Evolutionary conservation across 2,329 filamentous ascomycete genomes (phyloP), one percentile per base, ranked within the genome.

Genomic region (Diaporthe nobilis): DNA sequence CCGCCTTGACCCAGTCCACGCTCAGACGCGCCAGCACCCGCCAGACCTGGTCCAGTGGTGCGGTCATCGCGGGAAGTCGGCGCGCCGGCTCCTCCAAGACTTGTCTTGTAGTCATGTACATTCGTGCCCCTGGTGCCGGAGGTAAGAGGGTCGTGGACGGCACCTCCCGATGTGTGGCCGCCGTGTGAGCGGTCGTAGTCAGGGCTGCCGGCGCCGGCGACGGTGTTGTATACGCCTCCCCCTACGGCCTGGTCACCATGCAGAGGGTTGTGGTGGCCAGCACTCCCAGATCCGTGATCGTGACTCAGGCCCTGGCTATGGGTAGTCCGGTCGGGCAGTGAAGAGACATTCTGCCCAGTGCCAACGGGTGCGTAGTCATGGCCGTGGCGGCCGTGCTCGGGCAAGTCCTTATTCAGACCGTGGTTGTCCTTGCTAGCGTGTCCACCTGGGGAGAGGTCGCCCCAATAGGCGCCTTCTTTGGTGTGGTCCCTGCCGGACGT

Each of bases 21-120:
- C 53, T 55, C 53, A 34, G 53, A 57, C 20, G 53, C 53, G 42
- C 74, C 71, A 5, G 63, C 70, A 5, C 51, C 70, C 1, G 44
- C 55, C 31, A 74, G n/a, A 34, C 71, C 76, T 25, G 37, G 39
- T 6, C 72, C 51, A 28, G 73, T 76, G 39, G 72, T 75, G 44
- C 67, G 78, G 13, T 72, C 77, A n/a, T 60, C 61, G 25, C 77
- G 72, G 39, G 68, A 75, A 17, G 75, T 78, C 15, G 77, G 75
- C 31, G 68, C 73, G 8, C 70, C 68, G 17, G 73, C 73, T 31
- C 72, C 68, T 7, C 63, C 73, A 39, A 74, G 71, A 3, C 71
- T 37, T 15, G 71, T 76, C 28, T 75, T 75, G 31, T 74, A 53
- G 47, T 78, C 76, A 20, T 77, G 47, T 17, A 63, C 17, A 20